Conservation (phyloP, 257 asterid genomes). For the Solanum virginianum region DNA sequence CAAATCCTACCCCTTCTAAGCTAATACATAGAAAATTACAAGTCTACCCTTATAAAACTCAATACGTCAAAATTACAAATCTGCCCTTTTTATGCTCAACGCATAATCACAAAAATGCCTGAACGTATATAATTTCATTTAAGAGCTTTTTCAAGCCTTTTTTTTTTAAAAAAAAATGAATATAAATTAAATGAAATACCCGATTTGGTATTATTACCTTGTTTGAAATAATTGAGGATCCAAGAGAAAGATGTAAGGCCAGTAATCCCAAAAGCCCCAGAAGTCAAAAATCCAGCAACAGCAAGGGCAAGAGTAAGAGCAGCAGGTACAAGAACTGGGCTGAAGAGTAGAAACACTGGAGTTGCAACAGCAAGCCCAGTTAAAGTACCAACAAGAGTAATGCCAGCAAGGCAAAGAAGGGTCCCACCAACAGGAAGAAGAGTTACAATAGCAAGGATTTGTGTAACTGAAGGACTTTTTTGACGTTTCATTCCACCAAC, state of each 20-base stretch:
- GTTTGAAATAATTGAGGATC: conserved; percentile 47
- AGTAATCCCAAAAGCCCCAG: conserved; percentile 74
- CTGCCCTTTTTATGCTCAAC: not conserved
- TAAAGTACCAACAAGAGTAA: conserved; percentile 4
- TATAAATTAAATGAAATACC: not conserved
- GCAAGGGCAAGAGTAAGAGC: conserved; percentile 30
- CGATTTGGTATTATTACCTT: conserved; percentile 6
- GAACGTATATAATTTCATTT: not conserved
- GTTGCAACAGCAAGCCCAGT: conserved; percentile 12
- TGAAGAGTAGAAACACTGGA: conserved; percentile 59
- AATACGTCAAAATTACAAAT: not conserved
- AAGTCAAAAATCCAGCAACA: conserved; percentile 52
- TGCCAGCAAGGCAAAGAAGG: conserved; percentile 7
- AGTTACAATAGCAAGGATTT: not conserved
- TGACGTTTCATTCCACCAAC: not conserved
- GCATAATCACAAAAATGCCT: not conserved
- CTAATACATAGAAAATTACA: not conserved
- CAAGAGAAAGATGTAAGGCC: conserved; percentile 77
- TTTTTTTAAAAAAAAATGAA: not conserved
- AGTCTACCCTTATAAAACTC: not conserved
- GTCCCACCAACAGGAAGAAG: conserved; percentile 8
- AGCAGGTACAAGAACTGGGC: conserved; percentile 78
- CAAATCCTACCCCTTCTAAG: no score
- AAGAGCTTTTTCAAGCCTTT: not conserved
- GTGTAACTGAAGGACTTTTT: not conserved